Evolutionary conservation across 306 rosid species (phyloP).

Genomic region (Cicer yamashitae): DNA sequence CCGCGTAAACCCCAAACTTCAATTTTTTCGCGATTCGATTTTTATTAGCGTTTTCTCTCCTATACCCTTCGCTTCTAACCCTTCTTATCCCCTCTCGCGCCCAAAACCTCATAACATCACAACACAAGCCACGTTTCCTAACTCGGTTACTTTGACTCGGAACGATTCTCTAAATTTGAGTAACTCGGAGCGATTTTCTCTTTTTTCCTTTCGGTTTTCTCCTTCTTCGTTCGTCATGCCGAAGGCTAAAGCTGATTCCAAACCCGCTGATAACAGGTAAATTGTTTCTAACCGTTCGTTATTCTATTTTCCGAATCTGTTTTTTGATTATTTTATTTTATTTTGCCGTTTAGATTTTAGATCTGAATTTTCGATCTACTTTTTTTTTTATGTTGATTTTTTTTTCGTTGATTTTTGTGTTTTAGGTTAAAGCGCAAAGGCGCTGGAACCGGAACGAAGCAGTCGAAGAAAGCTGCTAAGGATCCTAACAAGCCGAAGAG

Average conservation of each 20-base stretch:
- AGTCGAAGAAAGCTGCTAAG: slow-evolving; percentile 69
- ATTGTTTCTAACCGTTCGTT: neutral
- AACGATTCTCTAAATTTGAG: neutral
- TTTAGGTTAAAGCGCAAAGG: slow-evolving; percentile 77
- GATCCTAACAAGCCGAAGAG: slow-evolving; percentile 96
- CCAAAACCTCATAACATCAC: slow-evolving; percentile 37
- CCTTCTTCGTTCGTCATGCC: slow-evolving; percentile 60
- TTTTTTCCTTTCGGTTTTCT: slow-evolving; percentile 29
- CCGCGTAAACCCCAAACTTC: slow-evolving; percentile 90
- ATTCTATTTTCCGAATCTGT: neutral
- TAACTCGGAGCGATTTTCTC: slow-evolving; percentile 36
- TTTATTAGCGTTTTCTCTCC: slow-evolving; percentile 48
- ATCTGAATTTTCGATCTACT: slow-evolving; percentile 27
- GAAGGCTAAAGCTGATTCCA: slow-evolving; percentile 63
- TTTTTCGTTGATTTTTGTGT: neutral
- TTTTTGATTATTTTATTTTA: neutral
- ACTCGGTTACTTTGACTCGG: slow-evolving; percentile 26
- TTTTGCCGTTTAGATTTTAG: neutral
- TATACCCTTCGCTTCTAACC: slow-evolving; percentile 43
- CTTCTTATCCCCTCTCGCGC: slow-evolving; percentile 57
- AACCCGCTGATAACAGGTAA: slow-evolving; percentile 57
- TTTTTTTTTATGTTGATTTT: neutral
- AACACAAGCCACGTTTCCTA: slow-evolving; percentile 40
- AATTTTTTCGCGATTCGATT: slow-evolving; percentile 49
- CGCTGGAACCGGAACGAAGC: slow-evolving; percentile 67